Conservation (phyloP, 202 grass and related monocot species). For the Bolboschoenoplectus hybrid region DNA sequence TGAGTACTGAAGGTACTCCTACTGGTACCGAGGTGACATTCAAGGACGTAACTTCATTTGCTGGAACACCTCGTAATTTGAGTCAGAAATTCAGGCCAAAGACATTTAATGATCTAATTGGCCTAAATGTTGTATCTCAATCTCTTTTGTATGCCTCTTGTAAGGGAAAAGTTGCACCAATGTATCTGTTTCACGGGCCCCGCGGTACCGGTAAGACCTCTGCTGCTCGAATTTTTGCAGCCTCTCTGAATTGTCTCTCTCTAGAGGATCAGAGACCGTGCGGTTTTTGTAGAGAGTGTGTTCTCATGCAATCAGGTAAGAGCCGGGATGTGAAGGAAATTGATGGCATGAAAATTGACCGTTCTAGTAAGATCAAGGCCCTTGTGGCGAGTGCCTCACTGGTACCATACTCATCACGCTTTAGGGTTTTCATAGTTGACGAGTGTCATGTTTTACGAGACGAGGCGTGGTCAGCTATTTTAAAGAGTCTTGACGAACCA, state of each 20-base stretch:
- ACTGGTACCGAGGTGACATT: constrained; percentile 51
- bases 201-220: constrained; percentile 91
- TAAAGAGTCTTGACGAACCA: constrained; percentile 80
- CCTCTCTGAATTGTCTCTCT: constrained; percentile 90
- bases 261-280: constrained; percentile 88
- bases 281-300: constrained; percentile 87
- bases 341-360: constrained; percentile 78
- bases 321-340: constrained; percentile 89
- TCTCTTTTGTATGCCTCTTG: constrained; percentile 79
- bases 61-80: constrained; percentile 77
- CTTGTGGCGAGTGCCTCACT: constrained; percentile 78
- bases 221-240: constrained; percentile 81
- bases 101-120: constrained; percentile 88
- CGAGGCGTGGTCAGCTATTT: constrained; percentile 86
- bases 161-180: constrained; percentile 92
- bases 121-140: constrained; percentile 81
- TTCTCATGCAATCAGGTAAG: constrained; percentile 82
- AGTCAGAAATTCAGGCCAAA: constrained; percentile 94
- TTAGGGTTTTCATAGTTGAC: constrained; percentile 90
- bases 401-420: constrained; percentile 80
- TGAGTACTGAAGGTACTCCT: constrained; percentile 59
- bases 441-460: constrained; percentile 89
- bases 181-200: constrained; percentile 95
- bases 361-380: constrained; percentile 67
- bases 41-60: constrained; percentile 53